phyloP scores from a whole-genome alignment of 192 early-diverging fungal species.

The Coemansia erecta region DNA sequence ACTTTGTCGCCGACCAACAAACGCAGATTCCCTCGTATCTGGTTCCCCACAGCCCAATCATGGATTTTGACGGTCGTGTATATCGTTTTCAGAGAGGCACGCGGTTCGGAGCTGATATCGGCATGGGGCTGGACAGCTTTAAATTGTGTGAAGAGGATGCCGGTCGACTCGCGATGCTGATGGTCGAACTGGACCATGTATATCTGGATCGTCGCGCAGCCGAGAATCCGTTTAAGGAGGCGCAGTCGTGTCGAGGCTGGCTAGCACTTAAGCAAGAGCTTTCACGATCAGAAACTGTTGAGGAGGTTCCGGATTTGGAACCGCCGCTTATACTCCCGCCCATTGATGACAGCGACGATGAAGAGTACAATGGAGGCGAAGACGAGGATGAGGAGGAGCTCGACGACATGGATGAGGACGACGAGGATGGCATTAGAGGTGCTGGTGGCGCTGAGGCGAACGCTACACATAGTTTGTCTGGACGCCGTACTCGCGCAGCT shows the following conservation, averaged over 20 bases:
- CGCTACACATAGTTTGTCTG: not conserved
- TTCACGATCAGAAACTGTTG: not conserved
- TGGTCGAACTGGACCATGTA: slow-evolving; percentile 54
- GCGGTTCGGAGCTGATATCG: slow-evolving; percentile 60
- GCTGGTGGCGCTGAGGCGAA: not conserved
- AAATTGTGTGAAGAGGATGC: slow-evolving; percentile 57
- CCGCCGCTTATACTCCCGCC: slow-evolving; percentile 52
- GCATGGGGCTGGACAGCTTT: slow-evolving; percentile 41
- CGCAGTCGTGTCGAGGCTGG: slow-evolving; percentile 17
- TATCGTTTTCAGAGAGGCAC: slow-evolving; percentile 61
- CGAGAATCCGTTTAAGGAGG: slow-evolving; percentile 28
- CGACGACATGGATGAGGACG: slow-evolving; percentile 28
- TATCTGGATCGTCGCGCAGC: slow-evolving; percentile 41
- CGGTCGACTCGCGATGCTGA: slow-evolving; percentile 42
- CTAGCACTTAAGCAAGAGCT: not conserved
- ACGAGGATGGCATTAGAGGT: slow-evolving; percentile 5
- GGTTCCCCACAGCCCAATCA: slow-evolving; percentile 58
- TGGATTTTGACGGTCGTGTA: slow-evolving; percentile 66
- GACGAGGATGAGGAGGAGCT: slow-evolving; percentile 55
- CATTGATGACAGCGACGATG: slow-evolving; percentile 62
- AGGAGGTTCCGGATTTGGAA: slow-evolving; percentile 36
- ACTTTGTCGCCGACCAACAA: slow-evolving; percentile 68
- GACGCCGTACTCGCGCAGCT: not conserved
- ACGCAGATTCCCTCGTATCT: slow-evolving; percentile 70
- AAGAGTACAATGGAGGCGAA: slow-evolving; percentile 56